A percentile compares a stretch with the other conserved stretches of the same genome.
Conservation (phyloP, 1,284 basidiomycete species). For the Sanghuangporus weigelae region DNA sequence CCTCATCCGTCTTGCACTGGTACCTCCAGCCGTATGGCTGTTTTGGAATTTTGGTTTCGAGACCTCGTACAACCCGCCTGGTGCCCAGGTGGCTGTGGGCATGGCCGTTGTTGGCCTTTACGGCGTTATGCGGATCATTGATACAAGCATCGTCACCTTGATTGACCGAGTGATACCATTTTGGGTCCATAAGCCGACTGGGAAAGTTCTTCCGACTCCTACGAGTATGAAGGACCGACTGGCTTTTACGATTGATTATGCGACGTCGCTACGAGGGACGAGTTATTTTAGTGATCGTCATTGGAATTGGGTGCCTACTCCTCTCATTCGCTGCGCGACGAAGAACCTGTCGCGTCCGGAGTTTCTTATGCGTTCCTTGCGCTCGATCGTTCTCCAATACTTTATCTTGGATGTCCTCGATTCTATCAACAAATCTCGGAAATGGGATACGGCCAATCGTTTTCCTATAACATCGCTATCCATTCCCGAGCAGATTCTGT, state of each 20-base stretch:
- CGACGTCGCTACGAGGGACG: conserved; percentile 19
- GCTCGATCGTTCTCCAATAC: conserved; percentile 13
- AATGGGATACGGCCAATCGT: conserved; percentile 15
- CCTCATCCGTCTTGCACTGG: conserved; percentile 6
- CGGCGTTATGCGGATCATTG: conserved; percentile 16
- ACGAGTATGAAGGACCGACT: conserved; percentile 12
- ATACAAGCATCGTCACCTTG: conserved; percentile 10
- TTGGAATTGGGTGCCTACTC: conserved; percentile 20
- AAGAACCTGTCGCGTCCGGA: not conserved
- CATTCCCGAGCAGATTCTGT: conserved; percentile 18
- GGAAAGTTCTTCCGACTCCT: conserved; percentile 17
- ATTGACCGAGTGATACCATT: conserved; percentile 9
- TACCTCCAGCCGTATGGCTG: conserved; percentile 5
- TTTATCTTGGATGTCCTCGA: conserved; percentile 20
- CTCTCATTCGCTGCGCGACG: not conserved
- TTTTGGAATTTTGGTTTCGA: conserved; percentile 16
- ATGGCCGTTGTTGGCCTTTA: conserved; percentile 18
- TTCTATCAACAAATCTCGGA: conserved; percentile 16
- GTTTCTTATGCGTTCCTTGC: not conserved
- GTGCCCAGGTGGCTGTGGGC: not conserved
- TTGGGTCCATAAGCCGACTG: conserved; percentile 15
- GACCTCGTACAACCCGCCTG: conserved; percentile 6
- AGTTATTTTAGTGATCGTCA: conserved; percentile 18
- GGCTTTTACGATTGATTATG: conserved; percentile 21
- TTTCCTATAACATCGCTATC: conserved; percentile 21